Evolutionary conservation across 2,329 filamentous ascomycete genomes (phyloP).

Genomic region (Neurospora sp.): DNA sequence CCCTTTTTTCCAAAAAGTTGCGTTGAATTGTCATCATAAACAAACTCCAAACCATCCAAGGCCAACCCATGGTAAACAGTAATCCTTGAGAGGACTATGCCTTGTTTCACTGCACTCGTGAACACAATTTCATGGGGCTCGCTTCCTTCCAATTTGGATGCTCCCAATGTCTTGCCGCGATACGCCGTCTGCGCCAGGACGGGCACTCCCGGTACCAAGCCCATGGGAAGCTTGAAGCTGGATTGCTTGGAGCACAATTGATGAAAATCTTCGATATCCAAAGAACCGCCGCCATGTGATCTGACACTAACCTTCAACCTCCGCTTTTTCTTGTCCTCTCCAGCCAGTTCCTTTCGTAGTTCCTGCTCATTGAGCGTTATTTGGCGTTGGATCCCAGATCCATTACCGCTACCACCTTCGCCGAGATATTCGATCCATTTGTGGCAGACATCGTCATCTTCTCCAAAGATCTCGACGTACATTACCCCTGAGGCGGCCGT

Average conservation of each 20-base stretch:
- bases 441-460: constrained; percentile 72
- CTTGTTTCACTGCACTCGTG: constrained; percentile 55
- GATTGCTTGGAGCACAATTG: constrained; percentile 61
- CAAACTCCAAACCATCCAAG: constrained; percentile 81
- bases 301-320: constrained; percentile 64
- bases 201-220: constrained; percentile 18
- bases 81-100: constrained; percentile 64
- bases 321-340: constrained; percentile 55
- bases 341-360: constrained; percentile 59
- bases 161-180: constrained; percentile 63
- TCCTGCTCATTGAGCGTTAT: constrained; percentile 66
- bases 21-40: constrained; percentile 76
- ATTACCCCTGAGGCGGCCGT: constrained; percentile 75
- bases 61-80: constrained; percentile 67
- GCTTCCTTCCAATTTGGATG: constrained; percentile 60
- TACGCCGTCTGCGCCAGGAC: constrained; percentile 59
- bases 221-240: constrained; percentile 62
- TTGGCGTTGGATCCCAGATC: constrained; percentile 49
- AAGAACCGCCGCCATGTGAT: constrained; percentile 62
- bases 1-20: constrained; percentile 81
- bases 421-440: constrained; percentile 72
- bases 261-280: constrained; percentile 69
- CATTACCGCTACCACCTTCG: constrained; percentile 36
- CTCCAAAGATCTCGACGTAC: constrained; percentile 71
- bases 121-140: constrained; percentile 65